Evolutionary conservation across 2,329 filamentous ascomycete genomes (phyloP).

Genomic region (Scytalidium sp.): DNA sequence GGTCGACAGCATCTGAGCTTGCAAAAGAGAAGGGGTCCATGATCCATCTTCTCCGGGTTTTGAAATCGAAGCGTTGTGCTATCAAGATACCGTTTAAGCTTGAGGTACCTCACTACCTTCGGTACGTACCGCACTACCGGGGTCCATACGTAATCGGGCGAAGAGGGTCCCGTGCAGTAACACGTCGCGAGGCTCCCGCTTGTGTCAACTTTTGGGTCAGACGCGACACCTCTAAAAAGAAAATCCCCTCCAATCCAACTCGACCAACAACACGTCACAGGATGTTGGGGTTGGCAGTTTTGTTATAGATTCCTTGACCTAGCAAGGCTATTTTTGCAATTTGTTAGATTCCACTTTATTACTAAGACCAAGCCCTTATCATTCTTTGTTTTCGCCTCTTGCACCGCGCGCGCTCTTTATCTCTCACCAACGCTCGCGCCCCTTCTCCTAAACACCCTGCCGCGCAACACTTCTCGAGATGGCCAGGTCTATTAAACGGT

Average conservation of each 20-base stretch:
- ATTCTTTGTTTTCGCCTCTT: no score
- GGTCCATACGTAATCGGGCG: neutral
- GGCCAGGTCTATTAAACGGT: slow-evolving; percentile 19
- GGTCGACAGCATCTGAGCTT: slow-evolving; percentile 77
- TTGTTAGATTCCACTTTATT: neutral
- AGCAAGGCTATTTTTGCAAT: neutral
- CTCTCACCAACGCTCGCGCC: no score
- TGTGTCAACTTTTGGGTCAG: no score
- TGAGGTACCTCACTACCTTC: neutral
- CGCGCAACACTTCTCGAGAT: slow-evolving; percentile 6
- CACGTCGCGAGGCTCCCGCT: neutral
- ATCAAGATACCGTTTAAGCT: neutral
- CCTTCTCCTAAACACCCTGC: neutral
- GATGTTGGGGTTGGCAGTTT: neutral
- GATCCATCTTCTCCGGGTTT: slow-evolving; percentile 20
- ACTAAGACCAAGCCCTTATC: neutral
- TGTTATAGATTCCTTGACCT: neutral
- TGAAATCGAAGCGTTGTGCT: neutral
- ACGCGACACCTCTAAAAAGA: neutral
- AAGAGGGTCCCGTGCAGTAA: neutral
- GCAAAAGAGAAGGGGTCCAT: slow-evolving; percentile 99
- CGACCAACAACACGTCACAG: neutral
- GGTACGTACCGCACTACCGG: neutral
- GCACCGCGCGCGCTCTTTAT: no score
- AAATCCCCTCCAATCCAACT: neutral